phyloP scores from a whole-genome alignment of 352 stramenopile species.

The Globisporangium viniferum region DNA sequence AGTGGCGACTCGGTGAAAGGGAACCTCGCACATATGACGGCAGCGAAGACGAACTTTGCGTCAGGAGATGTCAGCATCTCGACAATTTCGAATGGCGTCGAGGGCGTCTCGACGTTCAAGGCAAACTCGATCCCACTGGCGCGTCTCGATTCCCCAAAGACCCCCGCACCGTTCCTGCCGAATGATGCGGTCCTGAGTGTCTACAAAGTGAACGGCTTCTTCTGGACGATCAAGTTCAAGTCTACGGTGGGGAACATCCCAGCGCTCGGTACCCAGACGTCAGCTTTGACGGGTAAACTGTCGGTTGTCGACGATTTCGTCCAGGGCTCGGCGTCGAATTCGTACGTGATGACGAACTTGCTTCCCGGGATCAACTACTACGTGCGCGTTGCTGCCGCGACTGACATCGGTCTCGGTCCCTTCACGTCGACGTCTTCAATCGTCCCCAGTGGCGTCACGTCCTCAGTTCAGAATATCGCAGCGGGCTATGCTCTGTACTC shows the following conservation, averaged over 20 bases:
- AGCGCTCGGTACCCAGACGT: conserved; percentile 30
- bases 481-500: conserved; percentile 57
- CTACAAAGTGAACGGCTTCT: conserved; percentile 76
- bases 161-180: conserved; percentile 33
- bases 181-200: conserved; percentile 35
- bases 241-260: conserved; percentile 70
- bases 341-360: conserved; percentile 47
- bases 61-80: conserved; percentile 29
- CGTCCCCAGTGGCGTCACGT: conserved; percentile 47
- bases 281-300: conserved; percentile 23
- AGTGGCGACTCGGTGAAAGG: conserved; percentile 40
- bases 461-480: conserved; percentile 44
- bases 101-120: conserved; percentile 27
- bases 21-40: conserved; percentile 28
- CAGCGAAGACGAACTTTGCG: conserved; percentile 26
- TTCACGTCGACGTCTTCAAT: conserved; percentile 37
- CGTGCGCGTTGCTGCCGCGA: conserved; percentile 53
- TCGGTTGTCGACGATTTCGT: conserved; percentile 44
- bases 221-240: conserved; percentile 82
- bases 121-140: conserved; percentile 55
- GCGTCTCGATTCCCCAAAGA: conserved; percentile 20
- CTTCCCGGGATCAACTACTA: conserved; percentile 68
- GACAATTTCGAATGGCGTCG: conserved; percentile 29
- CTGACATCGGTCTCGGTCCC: conserved; percentile 46
- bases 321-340: conserved; percentile 27